Conservation (phyloP, 176 grass and related monocot species). For the Elaeis guineensis region DNA sequence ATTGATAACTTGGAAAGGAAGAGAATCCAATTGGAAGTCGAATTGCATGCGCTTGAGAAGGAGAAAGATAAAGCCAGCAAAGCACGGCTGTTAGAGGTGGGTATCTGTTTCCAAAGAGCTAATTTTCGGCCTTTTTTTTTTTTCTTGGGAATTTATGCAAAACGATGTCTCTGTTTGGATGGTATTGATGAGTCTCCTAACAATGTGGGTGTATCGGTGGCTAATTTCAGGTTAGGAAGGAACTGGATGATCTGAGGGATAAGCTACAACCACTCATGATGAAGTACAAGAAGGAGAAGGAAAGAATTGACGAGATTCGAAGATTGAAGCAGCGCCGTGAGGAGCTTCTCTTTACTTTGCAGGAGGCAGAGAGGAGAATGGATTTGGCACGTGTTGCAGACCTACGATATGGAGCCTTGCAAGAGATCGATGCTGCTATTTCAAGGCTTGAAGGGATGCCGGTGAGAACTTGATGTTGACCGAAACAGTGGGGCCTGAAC, state of each 20-base stretch:
- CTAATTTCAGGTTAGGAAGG: conserved; percentile 38
- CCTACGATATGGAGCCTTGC: conserved; percentile 41
- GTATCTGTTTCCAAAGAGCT: too few relatives aligned
- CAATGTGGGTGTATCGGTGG: background rate
- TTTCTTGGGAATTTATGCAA: too few relatives aligned
- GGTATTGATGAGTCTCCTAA: too few relatives aligned
- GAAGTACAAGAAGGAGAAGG: conserved; percentile 51
- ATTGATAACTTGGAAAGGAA: conserved; percentile 36
- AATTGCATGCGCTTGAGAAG: conserved; percentile 39
- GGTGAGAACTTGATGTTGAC: conserved; percentile 49
- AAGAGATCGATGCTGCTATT: conserved; percentile 38
- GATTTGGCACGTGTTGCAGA: conserved; percentile 56
- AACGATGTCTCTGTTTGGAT: too few relatives aligned
- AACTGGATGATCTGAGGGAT: conserved; percentile 55
- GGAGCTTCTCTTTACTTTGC: conserved; percentile 40
- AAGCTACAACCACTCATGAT: conserved; percentile 40
- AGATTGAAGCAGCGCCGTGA: conserved; percentile 52
- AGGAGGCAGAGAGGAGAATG: conserved; percentile 47
- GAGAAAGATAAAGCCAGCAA: conserved; percentile 48
- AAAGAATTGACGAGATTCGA: conserved; percentile 46
- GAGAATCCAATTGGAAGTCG: conserved; percentile 35
- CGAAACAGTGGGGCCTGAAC: conserved; percentile 47
- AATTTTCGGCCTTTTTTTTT: too few relatives aligned
- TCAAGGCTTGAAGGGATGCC: conserved; percentile 45
- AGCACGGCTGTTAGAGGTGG: conserved; percentile 35